Percentiles rank a stretch among this genome's conserved stretches.
Evolutionary conservation across 352 stramenopile species (phyloP).

Genomic region (Phytophthora quininea): DNA sequence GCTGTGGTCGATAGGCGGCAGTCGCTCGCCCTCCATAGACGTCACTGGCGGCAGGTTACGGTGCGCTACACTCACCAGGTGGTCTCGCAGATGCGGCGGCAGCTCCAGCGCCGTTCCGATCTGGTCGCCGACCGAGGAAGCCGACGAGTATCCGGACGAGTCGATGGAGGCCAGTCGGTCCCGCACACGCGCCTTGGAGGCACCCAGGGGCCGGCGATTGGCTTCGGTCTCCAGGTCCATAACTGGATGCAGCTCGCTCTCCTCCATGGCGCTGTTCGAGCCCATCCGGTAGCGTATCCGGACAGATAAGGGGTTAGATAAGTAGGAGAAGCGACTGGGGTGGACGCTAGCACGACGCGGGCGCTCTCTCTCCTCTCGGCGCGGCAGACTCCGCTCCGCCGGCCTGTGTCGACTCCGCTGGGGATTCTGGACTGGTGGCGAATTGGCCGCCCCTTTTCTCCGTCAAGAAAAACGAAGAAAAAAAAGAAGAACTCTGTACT

Average conservation of each 20-base stretch:
- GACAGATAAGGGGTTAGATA: not conserved
- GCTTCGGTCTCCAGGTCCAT: constrained; percentile 44
- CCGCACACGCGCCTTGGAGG: constrained; percentile 40
- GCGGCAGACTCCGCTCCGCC: not conserved
- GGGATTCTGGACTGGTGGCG: too few relatives aligned
- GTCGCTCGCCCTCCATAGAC: constrained; percentile 48
- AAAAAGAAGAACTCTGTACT: not conserved
- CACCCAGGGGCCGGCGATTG: constrained; percentile 33
- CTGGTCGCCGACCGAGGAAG: constrained; percentile 37
- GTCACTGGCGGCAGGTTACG: constrained; percentile 33
- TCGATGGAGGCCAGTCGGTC: constrained; percentile 42
- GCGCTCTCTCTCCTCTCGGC: not conserved
- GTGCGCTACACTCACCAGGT: constrained; percentile 54
- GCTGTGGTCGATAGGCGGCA: constrained; percentile 67
- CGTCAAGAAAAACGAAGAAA: constrained; percentile 1
- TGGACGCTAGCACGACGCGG: not conserved
- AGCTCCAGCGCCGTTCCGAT: constrained; percentile 46
- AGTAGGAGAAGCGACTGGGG: not conserved
- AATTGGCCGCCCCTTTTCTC: not conserved
- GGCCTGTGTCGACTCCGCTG: too few relatives aligned
- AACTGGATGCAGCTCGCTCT: constrained; percentile 45
- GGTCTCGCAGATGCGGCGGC: constrained; percentile 62
- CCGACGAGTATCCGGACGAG: constrained; percentile 50
- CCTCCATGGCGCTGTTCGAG: constrained; percentile 53
- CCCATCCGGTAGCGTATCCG: constrained; percentile 29